Conservation (phyloP, 345 rosid species). For the Crucihimalaya himalaica region DNA sequence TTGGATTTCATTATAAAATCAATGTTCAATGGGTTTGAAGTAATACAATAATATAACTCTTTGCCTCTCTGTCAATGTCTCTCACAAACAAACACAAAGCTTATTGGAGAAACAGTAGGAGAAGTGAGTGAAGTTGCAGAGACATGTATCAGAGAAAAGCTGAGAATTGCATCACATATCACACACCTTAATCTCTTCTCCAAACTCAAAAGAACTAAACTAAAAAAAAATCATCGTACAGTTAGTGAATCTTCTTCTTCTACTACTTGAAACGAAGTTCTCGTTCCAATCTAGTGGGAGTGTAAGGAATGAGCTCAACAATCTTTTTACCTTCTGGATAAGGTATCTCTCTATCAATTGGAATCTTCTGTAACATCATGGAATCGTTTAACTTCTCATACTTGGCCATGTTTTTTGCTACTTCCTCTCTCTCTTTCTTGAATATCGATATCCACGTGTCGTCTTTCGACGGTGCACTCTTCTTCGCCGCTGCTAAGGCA, state of each 20-base stretch:
- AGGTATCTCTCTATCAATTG: constrained; percentile 52
- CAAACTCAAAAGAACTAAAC: neutral
- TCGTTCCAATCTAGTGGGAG: constrained; percentile 52
- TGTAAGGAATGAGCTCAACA: constrained; percentile 53
- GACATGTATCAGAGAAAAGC: constrained; percentile 66
- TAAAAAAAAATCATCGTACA: neutral
- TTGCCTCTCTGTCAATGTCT: neutral
- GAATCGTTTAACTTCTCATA: constrained; percentile 61
- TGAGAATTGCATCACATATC: constrained; percentile 20
- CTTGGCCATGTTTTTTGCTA: constrained; percentile 47
- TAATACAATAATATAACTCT: constrained; percentile 18
- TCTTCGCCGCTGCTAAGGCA: constrained; percentile 45
- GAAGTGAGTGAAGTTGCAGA: constrained; percentile 46
- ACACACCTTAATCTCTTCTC: constrained; percentile 21
- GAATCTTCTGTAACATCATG: constrained; percentile 58
- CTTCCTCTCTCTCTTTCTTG: constrained; percentile 50
- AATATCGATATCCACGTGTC: constrained; percentile 54
- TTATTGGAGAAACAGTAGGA: constrained; percentile 50
- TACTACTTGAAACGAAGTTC: constrained; percentile 57
- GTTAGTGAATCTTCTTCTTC: constrained; percentile 24
- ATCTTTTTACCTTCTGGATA: constrained; percentile 61
- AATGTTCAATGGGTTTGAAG: neutral
- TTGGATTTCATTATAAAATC: neutral
- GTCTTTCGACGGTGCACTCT: constrained; percentile 51
- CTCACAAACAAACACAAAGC: constrained; percentile 27